Base-by-base conservation (phyloP, 768 basidiomycete genomes). In the Multifurca ochricompacta region DNA sequence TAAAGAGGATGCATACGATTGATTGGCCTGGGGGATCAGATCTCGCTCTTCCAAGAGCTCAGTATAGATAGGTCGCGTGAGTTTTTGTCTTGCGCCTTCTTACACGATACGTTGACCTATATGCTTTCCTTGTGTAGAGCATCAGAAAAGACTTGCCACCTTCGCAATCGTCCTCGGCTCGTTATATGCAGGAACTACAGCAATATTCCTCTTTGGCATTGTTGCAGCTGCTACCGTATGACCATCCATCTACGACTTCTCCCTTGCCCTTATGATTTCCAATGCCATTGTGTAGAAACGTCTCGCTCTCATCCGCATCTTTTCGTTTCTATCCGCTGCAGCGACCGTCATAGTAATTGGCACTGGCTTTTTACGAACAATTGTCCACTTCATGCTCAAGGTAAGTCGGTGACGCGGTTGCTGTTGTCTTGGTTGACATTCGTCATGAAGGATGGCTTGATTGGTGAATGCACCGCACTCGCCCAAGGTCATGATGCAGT, bases 321-420 rank as follows among this genome's bases (percentile, higher is more conserved):
- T 81, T 64, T 76, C 83, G 1, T 73, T 76, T 44, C 61, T 80
- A 16, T 77, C 79, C 2, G 67, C 71, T 0, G 55, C 77, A 3
- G 75, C 74, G 6, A 65, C 77, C 18, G 64, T 83, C 43, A 62
- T 82, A 2, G 69, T 83, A 21, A 60, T 76, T 6, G 84, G 69
- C 0, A 68, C 77, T 3, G 79, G 77, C 6, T 58, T 89, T 36
- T 62, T 83, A 58, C 74, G 79, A 27, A 69, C 80, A 8, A 66
- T 90, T 7, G 70, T 79, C 1, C 87, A 91, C 62, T 89, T 87
- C 59, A 72, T 71, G 0, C 74, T 75, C 70, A 89, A 87, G 78
- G 86, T 79, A 37, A 21, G 69, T 63, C 0, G 35, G 25, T 53
- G 9, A 30, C 41, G 8, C 51, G 4, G 25, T 39, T 19, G 37